phyloP scores from a whole-genome alignment of 192 early-diverging fungal genomes.

The Umbelopsis isabellina region DNA sequence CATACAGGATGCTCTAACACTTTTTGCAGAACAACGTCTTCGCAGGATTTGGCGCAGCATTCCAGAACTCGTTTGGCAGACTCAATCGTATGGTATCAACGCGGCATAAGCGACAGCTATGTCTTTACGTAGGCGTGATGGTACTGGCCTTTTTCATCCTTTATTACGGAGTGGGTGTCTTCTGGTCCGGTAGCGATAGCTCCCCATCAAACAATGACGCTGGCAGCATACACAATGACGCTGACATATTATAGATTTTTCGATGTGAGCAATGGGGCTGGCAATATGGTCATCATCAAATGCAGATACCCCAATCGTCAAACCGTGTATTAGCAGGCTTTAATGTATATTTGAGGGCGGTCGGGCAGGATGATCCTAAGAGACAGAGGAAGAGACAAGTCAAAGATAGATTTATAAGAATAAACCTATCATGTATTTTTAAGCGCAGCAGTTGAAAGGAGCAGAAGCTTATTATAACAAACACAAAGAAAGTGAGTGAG shows the following conservation, averaged over 20 bases:
- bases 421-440: conserved; percentile 12
- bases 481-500: background rate
- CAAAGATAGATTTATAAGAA: background rate
- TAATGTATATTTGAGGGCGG: no score
- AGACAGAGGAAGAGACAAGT: no score
- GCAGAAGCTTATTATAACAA: background rate
- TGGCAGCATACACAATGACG: background rate
- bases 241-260: conserved; percentile 15
- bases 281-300: no score
- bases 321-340: no score
- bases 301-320: no score
- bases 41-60: conserved; percentile 27
- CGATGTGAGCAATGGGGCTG: background rate
- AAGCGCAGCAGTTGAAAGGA: background rate
- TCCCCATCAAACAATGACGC: background rate
- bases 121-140: conserved; percentile 32
- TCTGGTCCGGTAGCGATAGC: background rate
- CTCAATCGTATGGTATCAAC: conserved; percentile 46
- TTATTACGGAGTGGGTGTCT: conserved; percentile 29
- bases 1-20: background rate
- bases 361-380: no score
- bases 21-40: conserved; percentile 32
- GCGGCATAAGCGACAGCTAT: conserved; percentile 43
- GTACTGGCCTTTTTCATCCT: conserved; percentile 34
- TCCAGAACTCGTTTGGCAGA: conserved; percentile 34